Percentiles rank a stretch among this genome's conserved stretches.
Evolutionary conservation across 1,284 basidiomycete genomes (phyloP).

Genomic region (Meripilus lineatus): DNA sequence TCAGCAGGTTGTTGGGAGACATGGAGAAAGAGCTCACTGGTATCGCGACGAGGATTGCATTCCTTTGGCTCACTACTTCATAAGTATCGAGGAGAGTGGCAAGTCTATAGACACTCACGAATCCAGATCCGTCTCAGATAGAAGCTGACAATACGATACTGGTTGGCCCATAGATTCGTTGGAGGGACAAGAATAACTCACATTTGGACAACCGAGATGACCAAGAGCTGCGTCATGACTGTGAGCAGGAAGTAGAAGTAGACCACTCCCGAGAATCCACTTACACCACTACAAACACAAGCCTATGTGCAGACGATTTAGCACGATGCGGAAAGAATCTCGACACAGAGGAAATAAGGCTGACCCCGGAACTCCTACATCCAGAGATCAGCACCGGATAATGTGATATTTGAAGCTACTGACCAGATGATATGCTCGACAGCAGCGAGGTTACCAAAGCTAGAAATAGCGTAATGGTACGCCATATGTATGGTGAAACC

Average conservation of each 20-base stretch:
- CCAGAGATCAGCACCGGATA: not conserved
- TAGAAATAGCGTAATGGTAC: slow-evolving; percentile 4
- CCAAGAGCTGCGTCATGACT: slow-evolving; percentile 3
- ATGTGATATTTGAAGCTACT: not conserved
- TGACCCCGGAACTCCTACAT: slow-evolving; percentile 6
- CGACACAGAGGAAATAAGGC: not conserved
- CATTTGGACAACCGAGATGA: slow-evolving; percentile 2
- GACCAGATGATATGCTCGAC: slow-evolving; percentile 2
- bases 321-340: not conserved
- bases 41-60: no score
- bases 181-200: not conserved
- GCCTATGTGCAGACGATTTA: not conserved
- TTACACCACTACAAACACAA: not conserved
- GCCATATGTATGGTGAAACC: slow-evolving; percentile 3
- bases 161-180: not conserved
- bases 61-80: no score
- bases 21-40: no score
- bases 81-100: no score
- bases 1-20: no score
- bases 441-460: not conserved
- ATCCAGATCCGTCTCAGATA: slow-evolving; percentile 4
- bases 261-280: not conserved
- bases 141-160: slow-evolving; percentile 1
- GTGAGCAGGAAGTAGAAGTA: no score
- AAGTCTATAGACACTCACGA: not conserved